These are phyloP conservation scores for Crithidia expoeki DNA, from an alignment of 208 protist genomes.

Conservation along the genomic window DNA sequence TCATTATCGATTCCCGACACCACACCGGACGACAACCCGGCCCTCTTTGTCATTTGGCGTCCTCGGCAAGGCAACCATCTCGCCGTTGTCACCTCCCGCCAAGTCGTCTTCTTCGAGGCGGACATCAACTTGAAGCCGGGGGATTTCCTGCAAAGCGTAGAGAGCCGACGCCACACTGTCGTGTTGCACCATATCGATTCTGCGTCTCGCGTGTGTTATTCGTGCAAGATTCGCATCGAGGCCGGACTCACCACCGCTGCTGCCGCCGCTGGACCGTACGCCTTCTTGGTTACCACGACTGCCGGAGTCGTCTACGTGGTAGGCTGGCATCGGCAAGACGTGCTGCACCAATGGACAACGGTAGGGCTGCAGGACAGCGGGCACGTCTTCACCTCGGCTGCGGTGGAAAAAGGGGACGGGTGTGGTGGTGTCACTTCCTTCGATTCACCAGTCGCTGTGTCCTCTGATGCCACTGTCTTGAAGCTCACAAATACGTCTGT, in stretches of 20 bases:
- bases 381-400: conserved; percentile 26
- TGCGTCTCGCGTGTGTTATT: conserved; percentile 49
- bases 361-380: conserved; percentile 27
- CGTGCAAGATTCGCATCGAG: conserved; percentile 40
- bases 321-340: conserved; percentile 51
- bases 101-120: conserved; percentile 57
- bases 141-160: conserved; percentile 13
- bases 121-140: conserved; percentile 29
- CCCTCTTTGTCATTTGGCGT: conserved; percentile 66
- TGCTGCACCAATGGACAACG: conserved; percentile 63
- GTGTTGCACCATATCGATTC: conserved; percentile 34
- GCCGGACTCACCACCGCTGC: conserved; percentile 47
- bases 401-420: not conserved
- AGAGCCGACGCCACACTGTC: conserved; percentile 14
- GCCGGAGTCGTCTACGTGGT: conserved; percentile 66
- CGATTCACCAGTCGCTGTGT: not conserved
- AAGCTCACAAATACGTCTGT: conserved; percentile 5
- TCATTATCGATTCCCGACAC: conserved; percentile 43
- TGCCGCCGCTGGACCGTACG: conserved; percentile 42
- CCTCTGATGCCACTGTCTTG: not conserved
- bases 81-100: conserved; percentile 58
- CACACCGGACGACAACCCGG: conserved; percentile 53
- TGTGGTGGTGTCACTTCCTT: not conserved
- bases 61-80: conserved; percentile 42
- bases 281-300: conserved; percentile 68